Percentiles rank a stretch among this genome's conserved stretches.
Conservation (phyloP, 768 basidiomycete species). For the Tephrocybe sp. region DNA sequence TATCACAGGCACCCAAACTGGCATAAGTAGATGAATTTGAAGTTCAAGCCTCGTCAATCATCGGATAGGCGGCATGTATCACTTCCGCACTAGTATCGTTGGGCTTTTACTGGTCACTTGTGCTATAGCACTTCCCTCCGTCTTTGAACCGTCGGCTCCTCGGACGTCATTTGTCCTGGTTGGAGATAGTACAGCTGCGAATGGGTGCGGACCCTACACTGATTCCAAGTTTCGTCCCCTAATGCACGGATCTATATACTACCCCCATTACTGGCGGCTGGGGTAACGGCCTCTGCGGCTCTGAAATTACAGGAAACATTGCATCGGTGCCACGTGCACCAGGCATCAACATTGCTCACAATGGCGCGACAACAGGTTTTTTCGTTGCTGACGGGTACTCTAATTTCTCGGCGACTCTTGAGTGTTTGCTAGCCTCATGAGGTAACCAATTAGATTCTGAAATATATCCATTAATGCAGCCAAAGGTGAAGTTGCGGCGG, state of each 20-base stretch:
- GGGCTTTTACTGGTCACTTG: slow-evolving; percentile 1
- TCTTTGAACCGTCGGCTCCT: background rate
- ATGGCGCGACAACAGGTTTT: slow-evolving; percentile 40
- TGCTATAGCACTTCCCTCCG: background rate
- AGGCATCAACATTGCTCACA: slow-evolving; percentile 40
- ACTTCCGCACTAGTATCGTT: background rate
- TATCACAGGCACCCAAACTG: no score
- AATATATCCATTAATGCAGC: slow-evolving; percentile 34
- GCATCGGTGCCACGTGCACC: slow-evolving; percentile 32
- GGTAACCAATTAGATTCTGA: slow-evolving; percentile 22
- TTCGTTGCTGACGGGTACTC: slow-evolving; percentile 36
- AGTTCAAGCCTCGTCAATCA: no score
- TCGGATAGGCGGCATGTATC: no score
- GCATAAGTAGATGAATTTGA: no score
- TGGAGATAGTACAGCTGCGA: slow-evolving; percentile 41
- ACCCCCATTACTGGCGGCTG: slow-evolving; percentile 37
- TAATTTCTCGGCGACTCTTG: background rate
- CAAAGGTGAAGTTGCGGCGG: slow-evolving; percentile 33
- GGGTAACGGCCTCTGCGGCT: slow-evolving; percentile 43
- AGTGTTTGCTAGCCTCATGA: background rate
- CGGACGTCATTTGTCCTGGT: slow-evolving; percentile 39
- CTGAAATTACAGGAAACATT: slow-evolving; percentile 27
- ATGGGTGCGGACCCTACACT: slow-evolving; percentile 24
- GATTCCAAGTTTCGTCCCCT: no score
- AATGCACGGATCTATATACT: slow-evolving; percentile 19